A percentile compares a stretch with the other conserved stretches of the same genome.
Evolutionary conservation across 139 green algal species (phyloP).

Genomic region (Axilococcus clingmanii): DNA sequence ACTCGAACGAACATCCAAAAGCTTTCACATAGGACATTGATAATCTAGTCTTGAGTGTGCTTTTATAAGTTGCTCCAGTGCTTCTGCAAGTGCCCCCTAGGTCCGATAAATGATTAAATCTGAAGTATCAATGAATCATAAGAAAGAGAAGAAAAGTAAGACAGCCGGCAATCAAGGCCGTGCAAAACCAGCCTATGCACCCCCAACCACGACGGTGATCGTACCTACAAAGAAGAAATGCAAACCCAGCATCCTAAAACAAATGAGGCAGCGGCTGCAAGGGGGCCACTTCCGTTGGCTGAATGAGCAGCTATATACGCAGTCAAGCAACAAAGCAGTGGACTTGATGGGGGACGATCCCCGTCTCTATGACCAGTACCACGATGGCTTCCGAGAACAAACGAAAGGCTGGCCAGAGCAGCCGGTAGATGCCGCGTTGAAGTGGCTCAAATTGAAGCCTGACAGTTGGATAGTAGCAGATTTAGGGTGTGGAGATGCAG

Average conservation of each 20-base stretch:
- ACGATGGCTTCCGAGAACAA: slow-evolving; percentile 78
- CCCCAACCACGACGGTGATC: not conserved
- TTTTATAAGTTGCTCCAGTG: no score
- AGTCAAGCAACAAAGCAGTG: slow-evolving; percentile 44
- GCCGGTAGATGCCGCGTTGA: slow-evolving; percentile 67
- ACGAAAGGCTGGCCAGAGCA: slow-evolving; percentile 72
- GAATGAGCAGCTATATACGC: slow-evolving; percentile 95
- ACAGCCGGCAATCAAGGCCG: not conserved
- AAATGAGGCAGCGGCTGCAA: slow-evolving; percentile 57
- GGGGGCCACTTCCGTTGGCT: slow-evolving; percentile 85
- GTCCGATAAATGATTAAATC: no score
- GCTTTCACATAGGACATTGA: no score
- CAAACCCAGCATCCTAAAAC: slow-evolving; percentile 39
- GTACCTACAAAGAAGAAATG: not conserved
- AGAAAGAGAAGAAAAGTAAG: slow-evolving; percentile 2
- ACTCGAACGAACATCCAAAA: no score
- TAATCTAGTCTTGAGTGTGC: no score
- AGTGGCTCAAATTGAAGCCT: slow-evolving; percentile 41
- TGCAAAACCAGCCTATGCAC: not conserved
- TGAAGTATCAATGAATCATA: not conserved
- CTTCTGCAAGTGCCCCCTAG: no score
- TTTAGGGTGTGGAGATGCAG: slow-evolving; percentile 91
- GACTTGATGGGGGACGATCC: slow-evolving; percentile 53
- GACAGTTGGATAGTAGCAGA: slow-evolving; percentile 60
- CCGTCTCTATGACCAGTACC: slow-evolving; percentile 75